phyloP scores from a whole-genome alignment of 805 yeast species.

The Candida coleopterorum region DNA sequence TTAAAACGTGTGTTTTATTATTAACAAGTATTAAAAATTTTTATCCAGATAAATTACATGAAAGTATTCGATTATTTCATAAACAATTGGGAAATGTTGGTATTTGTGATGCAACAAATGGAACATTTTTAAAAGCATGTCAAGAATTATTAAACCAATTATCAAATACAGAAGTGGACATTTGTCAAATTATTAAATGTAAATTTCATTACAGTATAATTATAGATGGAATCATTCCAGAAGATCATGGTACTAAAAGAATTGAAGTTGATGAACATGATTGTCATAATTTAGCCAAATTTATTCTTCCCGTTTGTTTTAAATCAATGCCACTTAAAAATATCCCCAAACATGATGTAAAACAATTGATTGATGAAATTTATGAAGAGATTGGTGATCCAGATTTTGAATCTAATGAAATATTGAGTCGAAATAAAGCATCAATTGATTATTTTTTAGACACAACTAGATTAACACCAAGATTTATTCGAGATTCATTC shows the following conservation, averaged over 20 bases:
- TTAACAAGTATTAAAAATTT: slow-evolving; percentile 2
- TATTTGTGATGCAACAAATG: slow-evolving; percentile 63
- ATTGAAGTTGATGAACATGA: slow-evolving; percentile 22
- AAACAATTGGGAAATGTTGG: slow-evolving; percentile 64
- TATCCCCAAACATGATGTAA: slow-evolving; percentile 65
- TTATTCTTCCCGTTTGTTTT: slow-evolving; percentile 52
- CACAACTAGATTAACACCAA: slow-evolving; percentile 36
- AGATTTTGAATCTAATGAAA: slow-evolving; percentile 35
- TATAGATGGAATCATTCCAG: slow-evolving; percentile 56
- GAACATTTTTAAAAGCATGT: slow-evolving; percentile 56
- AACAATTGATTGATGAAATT: slow-evolving; percentile 64
- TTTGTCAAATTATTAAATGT: slow-evolving; percentile 76
- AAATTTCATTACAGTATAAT: slow-evolving; percentile 64
- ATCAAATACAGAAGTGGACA: slow-evolving; percentile 49
- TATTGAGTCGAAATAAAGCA: slow-evolving; percentile 43
- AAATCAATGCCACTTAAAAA: slow-evolving; percentile 55
- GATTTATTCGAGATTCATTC: slow-evolving; percentile 45
- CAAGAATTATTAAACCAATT: slow-evolving; percentile 49
- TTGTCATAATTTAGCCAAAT: slow-evolving; percentile 38
- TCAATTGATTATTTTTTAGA: slow-evolving; percentile 45
- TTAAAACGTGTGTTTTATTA: slow-evolving; percentile 7
- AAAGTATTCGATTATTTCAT: slow-evolving; percentile 60
- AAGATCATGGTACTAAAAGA: slow-evolving; percentile 53
- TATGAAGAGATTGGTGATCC: slow-evolving; percentile 72
- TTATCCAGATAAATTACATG: slow-evolving; percentile 24